Conservation (phyloP, 2,329 filamentous ascomycete species). For the Arachnomyces sp. region DNA sequence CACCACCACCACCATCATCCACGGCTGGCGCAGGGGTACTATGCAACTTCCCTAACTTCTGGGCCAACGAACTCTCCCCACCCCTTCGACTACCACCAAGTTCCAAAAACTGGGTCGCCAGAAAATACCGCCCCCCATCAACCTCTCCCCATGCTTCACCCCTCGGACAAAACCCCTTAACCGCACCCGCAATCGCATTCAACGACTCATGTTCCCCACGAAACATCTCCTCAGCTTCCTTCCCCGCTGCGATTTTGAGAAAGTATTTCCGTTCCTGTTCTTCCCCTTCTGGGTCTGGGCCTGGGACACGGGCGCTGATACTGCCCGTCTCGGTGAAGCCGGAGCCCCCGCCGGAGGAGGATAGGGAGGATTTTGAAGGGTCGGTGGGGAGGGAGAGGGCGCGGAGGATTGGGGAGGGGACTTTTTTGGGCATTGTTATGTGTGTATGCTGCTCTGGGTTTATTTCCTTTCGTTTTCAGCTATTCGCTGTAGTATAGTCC, state of each 20-base stretch:
- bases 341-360: slow-evolving; percentile 30
- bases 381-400: slow-evolving; percentile 29
- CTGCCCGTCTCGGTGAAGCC: slow-evolving; percentile 39
- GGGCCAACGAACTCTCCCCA: slow-evolving; percentile 55
- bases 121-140: slow-evolving; percentile 41
- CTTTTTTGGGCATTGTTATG: slow-evolving; percentile 21
- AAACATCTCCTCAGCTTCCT: slow-evolving; percentile 31
- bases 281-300: not conserved
- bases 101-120: slow-evolving; percentile 74
- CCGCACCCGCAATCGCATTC: slow-evolving; percentile 66
- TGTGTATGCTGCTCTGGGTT: not conserved
- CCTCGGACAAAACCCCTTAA: slow-evolving; percentile 67
- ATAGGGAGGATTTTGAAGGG: slow-evolving; percentile 26
- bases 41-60: slow-evolving; percentile 73
- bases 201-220: slow-evolving; percentile 74
- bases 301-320: slow-evolving; percentile 26
- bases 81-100: slow-evolving; percentile 41
- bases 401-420: slow-evolving; percentile 27
- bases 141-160: slow-evolving; percentile 64
- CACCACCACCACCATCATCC: not conserved
- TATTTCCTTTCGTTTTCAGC: slow-evolving; percentile 7
- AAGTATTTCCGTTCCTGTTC: slow-evolving; percentile 29
- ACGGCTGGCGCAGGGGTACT: slow-evolving; percentile 58
- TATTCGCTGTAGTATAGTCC: too few species aligned
- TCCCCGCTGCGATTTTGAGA: slow-evolving; percentile 30